A percentile compares a stretch with the other conserved stretches of the same genome.
Conservation (phyloP, 768 basidiomycete species). For the Kwoniella dendrophila region DNA sequence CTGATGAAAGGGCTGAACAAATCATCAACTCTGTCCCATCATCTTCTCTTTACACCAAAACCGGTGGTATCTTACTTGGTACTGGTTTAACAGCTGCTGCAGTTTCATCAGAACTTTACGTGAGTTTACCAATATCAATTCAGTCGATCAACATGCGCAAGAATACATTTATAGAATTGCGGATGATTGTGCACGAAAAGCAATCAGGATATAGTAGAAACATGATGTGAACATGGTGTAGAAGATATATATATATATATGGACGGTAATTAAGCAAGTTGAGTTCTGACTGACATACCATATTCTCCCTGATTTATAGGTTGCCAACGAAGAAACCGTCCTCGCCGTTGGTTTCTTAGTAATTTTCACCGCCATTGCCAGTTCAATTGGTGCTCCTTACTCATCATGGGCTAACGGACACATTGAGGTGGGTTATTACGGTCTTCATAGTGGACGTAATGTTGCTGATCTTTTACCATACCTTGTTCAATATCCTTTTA, state of each 20-base stretch:
- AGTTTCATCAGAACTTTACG: constrained; percentile 96
- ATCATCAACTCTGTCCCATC: constrained; percentile 83
- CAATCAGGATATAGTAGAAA: too few species aligned
- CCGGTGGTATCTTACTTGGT: constrained; percentile 86
- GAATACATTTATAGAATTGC: neutral
- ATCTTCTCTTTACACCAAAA: constrained; percentile 84
- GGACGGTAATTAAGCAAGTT: too few species aligned
- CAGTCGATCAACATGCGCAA: neutral
- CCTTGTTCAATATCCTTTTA: neutral
- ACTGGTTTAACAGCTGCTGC: constrained; percentile 85
- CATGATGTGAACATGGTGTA: too few species aligned
- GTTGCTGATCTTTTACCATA: neutral
- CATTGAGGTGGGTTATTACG: constrained; percentile 63
- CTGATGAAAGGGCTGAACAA: constrained; percentile 82
- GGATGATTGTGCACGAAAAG: neutral
- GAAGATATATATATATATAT: too few species aligned
- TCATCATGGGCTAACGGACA: constrained; percentile 87
- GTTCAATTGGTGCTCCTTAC: constrained; percentile 76
- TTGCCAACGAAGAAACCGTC: constrained; percentile 94
- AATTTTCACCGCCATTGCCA: constrained; percentile 75
- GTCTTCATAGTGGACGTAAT: neutral
- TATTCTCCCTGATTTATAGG: constrained; percentile 31
- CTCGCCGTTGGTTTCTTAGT: constrained; percentile 81
- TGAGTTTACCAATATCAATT: constrained; percentile 37
- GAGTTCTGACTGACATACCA: too few species aligned